A percentile compares a stretch with the other conserved stretches of the same genome.
phyloP scores from a whole-genome alignment of 805 yeast genomes.

The Pichia pseudocactophila region DNA sequence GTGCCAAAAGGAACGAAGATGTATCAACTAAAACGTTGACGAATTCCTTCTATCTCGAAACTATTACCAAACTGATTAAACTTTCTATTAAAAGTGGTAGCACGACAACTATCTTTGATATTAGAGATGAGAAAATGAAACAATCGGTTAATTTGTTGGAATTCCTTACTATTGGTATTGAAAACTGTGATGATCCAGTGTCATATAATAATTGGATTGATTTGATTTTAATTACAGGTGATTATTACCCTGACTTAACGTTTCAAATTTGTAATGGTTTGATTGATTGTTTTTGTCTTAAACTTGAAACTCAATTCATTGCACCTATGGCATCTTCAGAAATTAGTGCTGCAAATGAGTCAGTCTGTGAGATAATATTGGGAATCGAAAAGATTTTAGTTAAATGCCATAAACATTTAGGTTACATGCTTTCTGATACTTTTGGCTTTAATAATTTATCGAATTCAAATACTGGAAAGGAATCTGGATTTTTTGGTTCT shows the following conservation, averaged over 20 bases:
- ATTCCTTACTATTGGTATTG: slow-evolving; percentile 21
- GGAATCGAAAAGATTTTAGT: slow-evolving; percentile 63
- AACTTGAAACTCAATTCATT: slow-evolving; percentile 19
- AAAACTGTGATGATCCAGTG: slow-evolving; percentile 15
- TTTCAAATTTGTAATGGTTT: slow-evolving; percentile 18
- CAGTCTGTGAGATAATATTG: slow-evolving; percentile 36
- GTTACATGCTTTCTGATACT: slow-evolving; percentile 14
- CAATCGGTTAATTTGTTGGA: slow-evolving; percentile 16
- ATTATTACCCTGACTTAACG: slow-evolving; percentile 21
- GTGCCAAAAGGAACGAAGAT: not conserved
- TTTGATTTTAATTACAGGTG: slow-evolving; percentile 17
- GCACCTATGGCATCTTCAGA: not conserved
- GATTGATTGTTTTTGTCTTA: slow-evolving; percentile 22
- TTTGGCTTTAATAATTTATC: slow-evolving; percentile 11
- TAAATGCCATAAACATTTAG: slow-evolving; percentile 46
- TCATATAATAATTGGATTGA: slow-evolving; percentile 23
- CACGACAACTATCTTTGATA: slow-evolving; percentile 5
- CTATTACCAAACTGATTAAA: slow-evolving; percentile 19
- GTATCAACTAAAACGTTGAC: not conserved
- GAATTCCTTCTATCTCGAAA: slow-evolving; percentile 17
- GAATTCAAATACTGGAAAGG: slow-evolving; percentile 22
- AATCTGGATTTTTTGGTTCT: slow-evolving; percentile 51
- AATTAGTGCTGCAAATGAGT: slow-evolving; percentile 25
- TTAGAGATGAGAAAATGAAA: not conserved
- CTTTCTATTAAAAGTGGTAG: slow-evolving; percentile 18